Evolutionary conservation across 352 stramenopile species (phyloP), one percentile per base, ranked within the genome.

Genomic region (Pythium phragmitis): DNA sequence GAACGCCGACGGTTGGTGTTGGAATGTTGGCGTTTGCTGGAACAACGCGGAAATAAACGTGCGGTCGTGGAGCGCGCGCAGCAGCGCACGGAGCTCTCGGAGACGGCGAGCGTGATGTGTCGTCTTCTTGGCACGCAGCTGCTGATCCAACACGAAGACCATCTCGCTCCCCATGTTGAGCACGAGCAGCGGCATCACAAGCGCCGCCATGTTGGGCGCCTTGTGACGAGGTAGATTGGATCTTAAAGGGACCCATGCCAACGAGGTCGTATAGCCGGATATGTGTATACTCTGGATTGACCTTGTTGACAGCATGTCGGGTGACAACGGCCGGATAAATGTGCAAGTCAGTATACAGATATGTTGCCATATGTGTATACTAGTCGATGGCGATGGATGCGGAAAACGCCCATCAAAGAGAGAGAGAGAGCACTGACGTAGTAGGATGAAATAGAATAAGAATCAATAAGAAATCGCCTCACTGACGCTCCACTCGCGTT

Each of bases 91-190:
- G 4, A 97, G 79, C 47, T 97, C 90, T 74, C 91, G 91, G 12
- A 70, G 70, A 68, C 85, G 92, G 62, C 97, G 96, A 54, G 94
- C 80, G 19, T 77, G 69, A 41, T 79, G 75, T 41, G 97, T 92
- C 63, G 97, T 92, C 63, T 76, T 91, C 66, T 98, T 91, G 12
- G 85, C 88, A 56, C 90, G 84, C 17, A 98, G 76, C 13, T 91
- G 85, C 75, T 97, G 88, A 51, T 95, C 76, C 61, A 98, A 70
- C 46, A 97, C 88, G 74, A 96, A 96, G 42, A 96, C 80, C 91
- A 98, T 98, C 69, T 98, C 91, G 49, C 87, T 85, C 21, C 88
- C 91, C 87, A 98, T 95, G 67, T 97, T 97, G 46, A 97, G 77
- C 54, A 98, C 80, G 30, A 98, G 69, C 78, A 97, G 89, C 42